These are phyloP conservation scores for Tephrocybe sp. DNA, from an alignment of 768 basidiomycete genomes.

Conservation along the genomic window DNA sequence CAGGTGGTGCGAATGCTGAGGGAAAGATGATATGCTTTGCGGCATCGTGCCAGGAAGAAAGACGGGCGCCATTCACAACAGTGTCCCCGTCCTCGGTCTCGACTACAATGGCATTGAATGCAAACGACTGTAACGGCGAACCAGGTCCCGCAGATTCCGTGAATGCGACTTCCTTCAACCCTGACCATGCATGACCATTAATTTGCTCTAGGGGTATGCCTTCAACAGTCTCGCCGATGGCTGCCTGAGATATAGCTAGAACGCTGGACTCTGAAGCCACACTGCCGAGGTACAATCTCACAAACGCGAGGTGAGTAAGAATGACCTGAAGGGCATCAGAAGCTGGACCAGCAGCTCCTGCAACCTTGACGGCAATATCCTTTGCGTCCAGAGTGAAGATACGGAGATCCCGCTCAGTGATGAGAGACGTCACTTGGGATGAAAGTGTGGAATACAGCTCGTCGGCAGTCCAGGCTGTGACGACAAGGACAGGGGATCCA, in stretches of 20 bases:
- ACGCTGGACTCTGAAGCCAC: constrained; percentile 56
- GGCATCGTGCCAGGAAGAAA: constrained; percentile 80
- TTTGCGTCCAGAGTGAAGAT: constrained; percentile 63
- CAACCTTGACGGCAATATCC: constrained; percentile 44
- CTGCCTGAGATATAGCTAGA: constrained; percentile 46
- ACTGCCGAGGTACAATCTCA: constrained; percentile 78
- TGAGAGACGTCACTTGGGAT: constrained; percentile 40
- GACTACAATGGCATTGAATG: constrained; percentile 74
- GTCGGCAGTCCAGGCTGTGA: constrained; percentile 71
- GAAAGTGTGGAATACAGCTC: constrained; percentile 76
- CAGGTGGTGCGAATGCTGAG: constrained; percentile 64
- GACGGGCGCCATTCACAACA: constrained; percentile 57
- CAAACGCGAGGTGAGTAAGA: constrained; percentile 75
- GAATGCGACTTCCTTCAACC: constrained; percentile 57
- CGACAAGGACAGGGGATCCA: constrained; percentile 70
- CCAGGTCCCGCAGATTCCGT: constrained; percentile 23
- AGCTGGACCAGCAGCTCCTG: constrained; percentile 29
- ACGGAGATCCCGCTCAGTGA: constrained; percentile 52
- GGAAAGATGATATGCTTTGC: constrained; percentile 91
- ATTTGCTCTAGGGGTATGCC: constrained; percentile 53
- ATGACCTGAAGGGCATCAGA: constrained; percentile 52
- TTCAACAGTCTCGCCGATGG: constrained; percentile 45
- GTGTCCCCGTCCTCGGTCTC: constrained; percentile 58
- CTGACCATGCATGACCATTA: constrained; percentile 63
- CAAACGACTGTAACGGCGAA: constrained; percentile 51